Base-by-base conservation (phyloP, 1,139 yeast species). In the Pichia norvegensis region DNA sequence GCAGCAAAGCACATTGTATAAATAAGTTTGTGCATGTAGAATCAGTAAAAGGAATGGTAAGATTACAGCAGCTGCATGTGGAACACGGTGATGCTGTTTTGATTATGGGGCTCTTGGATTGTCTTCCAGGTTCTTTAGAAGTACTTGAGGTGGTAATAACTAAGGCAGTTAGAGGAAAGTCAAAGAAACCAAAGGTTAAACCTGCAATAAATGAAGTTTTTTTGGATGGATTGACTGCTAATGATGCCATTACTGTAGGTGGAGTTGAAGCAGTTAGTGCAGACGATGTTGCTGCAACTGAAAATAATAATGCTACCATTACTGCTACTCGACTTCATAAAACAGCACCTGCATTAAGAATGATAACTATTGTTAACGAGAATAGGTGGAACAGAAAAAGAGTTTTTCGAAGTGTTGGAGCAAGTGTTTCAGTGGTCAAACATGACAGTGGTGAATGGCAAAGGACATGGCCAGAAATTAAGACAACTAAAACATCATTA, bases 291-390 rank as follows among this genome's bases (percentile, higher is more conserved):
- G 25, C 25, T 23, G 25, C 25, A 6, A 23, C 25, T 23, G 25
- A 23, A 23, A 23, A 23, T 6, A 5, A 23, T 6, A 23, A 9
- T 9, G 8, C 6, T 23, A 25, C 13, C 2, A 25, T 25, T 9
- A 25, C 27, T 25, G 27, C 11, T 4, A 25, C 27, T 25, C 13
- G 11, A 25, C 11, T 25, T 10, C 27, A 25, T 25, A 29, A 29
- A 29, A 29, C 33, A 8, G 17, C 20, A 27, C 19, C 33, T 11
- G 17, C 20, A 27, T 21, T 46, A 9, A 44, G 44, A 31, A 35
- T 46, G 49, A 23, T 46, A 6, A 44, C 46, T 4, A 37, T 44
- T 5, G 20, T 46, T 1, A 46, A 46, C 21, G 36, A 21, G 9
- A 23, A 21, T n/a, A 23, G 33, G 16, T 41, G 41, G 45, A 46